phyloP scores from a whole-genome alignment of 495 filamentous ascomycete species.

The Penicillium desertorum region DNA sequence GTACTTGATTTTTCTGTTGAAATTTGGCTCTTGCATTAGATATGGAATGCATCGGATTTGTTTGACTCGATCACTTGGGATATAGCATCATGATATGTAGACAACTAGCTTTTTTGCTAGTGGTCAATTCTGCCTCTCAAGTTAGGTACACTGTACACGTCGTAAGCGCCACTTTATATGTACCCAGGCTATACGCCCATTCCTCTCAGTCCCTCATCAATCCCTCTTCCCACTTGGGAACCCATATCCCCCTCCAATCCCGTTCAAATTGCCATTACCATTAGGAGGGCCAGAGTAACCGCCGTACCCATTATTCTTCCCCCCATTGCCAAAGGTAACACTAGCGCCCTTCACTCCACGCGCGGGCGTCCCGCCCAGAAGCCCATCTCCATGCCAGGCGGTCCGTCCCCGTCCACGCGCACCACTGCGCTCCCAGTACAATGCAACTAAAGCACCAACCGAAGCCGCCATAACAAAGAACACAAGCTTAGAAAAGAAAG shows the following conservation, averaged over 20 bases:
- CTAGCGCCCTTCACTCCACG: constrained; percentile 31
- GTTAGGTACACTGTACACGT: constrained; percentile 17
- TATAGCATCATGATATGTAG: constrained; percentile 1
- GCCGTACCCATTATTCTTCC: constrained; percentile 52
- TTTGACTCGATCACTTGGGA: constrained; percentile 2
- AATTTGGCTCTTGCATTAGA: constrained; percentile 24
- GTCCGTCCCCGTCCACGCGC: constrained; percentile 31
- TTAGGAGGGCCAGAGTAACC: constrained; percentile 38
- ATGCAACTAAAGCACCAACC: constrained; percentile 46
- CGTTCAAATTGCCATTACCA: constrained; percentile 23
- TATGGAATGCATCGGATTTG: constrained; percentile 28
- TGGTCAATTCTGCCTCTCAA: background rate
- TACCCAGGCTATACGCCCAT: constrained; percentile 9
- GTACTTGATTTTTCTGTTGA: constrained; percentile 11
- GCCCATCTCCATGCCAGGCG: constrained; percentile 43
- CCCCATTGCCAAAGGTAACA: constrained; percentile 47
- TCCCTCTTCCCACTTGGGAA: constrained; percentile 54
- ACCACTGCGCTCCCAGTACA: constrained; percentile 47
- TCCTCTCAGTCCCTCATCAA: constrained; percentile 28
- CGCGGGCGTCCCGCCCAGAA: constrained; percentile 38
- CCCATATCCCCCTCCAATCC: constrained; percentile 42
- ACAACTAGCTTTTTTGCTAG: background rate
- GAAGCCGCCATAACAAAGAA: constrained; percentile 46
- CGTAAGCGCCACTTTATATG: constrained; percentile 6
- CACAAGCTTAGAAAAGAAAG: constrained; percentile 39